These are phyloP conservation scores for Cardamine chenopodiifolia DNA, from an alignment of 345 rosid genomes.

Conservation along the genomic window DNA sequence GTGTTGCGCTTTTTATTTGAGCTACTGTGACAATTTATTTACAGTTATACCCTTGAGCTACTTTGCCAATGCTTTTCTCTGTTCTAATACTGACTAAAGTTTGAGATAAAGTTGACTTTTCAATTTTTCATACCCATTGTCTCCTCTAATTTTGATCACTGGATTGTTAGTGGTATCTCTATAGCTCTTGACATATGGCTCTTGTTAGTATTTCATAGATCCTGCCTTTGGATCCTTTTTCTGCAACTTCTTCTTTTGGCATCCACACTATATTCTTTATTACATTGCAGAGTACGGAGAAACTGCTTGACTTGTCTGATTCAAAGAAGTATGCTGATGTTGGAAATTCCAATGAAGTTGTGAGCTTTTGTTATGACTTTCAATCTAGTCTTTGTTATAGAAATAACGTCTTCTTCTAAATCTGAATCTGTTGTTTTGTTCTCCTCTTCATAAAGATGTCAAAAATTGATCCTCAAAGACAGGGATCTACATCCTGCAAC, in stretches of 20 bases:
- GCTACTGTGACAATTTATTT: not conserved
- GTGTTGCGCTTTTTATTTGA: constrained; percentile 38
- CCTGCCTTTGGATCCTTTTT: constrained; percentile 19
- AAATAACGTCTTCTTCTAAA: constrained; percentile 6
- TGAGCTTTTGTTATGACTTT: constrained; percentile 39
- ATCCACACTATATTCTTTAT: constrained; percentile 27
- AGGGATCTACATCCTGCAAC: constrained; percentile 27
- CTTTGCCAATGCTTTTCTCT: constrained; percentile 15
- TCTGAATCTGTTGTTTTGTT: constrained; percentile 29
- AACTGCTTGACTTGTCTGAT: constrained; percentile 53
- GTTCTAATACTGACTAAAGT: constrained; percentile 17
- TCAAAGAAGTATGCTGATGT: constrained; percentile 45
- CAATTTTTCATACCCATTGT: constrained; percentile 32
- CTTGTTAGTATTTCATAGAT: constrained; percentile 25
- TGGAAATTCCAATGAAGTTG: constrained; percentile 43
- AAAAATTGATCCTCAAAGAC: constrained; percentile 34
- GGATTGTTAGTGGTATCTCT: constrained; percentile 33
- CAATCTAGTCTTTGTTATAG: constrained; percentile 17
- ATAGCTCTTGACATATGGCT: constrained; percentile 30
- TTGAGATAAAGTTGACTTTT: constrained; percentile 36
- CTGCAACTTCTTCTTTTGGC: constrained; percentile 12
- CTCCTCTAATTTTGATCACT: constrained; percentile 32
- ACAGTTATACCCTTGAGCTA: constrained; percentile 25
- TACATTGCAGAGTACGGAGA: constrained; percentile 53
- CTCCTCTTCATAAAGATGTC: constrained; percentile 36